phyloP scores from a whole-genome alignment of 345 rosid genomes.

The Syzygium aqueum region DNA sequence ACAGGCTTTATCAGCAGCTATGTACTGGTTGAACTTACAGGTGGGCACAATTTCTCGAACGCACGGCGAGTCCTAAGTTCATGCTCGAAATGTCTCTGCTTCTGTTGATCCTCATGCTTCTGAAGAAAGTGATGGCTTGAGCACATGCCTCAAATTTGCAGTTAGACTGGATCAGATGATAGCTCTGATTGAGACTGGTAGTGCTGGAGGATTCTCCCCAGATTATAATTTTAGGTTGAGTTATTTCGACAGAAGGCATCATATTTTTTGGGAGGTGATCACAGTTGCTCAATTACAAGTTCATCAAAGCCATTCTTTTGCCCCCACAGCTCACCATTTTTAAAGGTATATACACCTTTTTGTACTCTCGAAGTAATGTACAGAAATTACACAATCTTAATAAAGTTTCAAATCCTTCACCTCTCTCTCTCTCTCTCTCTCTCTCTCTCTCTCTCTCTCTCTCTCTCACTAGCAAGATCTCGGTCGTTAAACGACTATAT shows the following conservation, averaged over 20 bases:
- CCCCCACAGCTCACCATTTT: neutral
- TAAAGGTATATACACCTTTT: neutral
- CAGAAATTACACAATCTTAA: neutral
- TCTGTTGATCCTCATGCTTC: constrained; percentile 49
- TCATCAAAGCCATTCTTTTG: neutral
- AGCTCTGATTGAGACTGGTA: neutral
- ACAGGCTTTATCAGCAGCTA: constrained; percentile 94
- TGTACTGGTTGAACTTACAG: constrained; percentile 99
- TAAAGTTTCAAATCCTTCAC: neutral
- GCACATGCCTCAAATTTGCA: neutral
- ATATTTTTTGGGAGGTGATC: neutral
- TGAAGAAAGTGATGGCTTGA: constrained; percentile 36
- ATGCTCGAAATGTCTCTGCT: constrained; percentile 50
- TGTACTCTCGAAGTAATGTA: neutral
- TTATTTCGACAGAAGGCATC: neutral
- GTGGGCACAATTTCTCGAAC: constrained; percentile 48
- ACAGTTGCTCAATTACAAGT: neutral
- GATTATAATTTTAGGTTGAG: neutral
- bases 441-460: neutral
- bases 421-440: neutral
- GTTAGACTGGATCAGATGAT: neutral
- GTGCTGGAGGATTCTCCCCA: neutral
- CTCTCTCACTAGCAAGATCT: neutral
- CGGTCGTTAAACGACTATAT: neutral
- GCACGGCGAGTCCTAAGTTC: constrained; percentile 27